phyloP scores from a whole-genome alignment of 768 basidiomycete species.

The Leccinum arenicola region DNA sequence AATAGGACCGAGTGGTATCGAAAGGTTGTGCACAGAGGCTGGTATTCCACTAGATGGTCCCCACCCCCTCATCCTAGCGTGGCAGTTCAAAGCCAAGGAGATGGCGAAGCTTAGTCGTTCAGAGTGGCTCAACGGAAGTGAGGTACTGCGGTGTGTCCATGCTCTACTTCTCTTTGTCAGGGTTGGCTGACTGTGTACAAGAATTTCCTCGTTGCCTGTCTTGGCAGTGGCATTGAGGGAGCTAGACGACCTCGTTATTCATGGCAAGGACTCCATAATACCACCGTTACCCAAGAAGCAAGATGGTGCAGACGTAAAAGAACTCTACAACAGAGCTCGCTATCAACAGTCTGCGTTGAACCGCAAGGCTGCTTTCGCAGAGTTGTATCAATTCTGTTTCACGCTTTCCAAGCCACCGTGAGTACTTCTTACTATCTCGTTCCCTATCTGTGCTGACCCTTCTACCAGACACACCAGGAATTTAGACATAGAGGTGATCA shows the following conservation, averaged over 20 bases:
- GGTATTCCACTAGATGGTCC: conserved; percentile 73
- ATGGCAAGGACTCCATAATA: conserved; percentile 38
- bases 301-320: conserved; percentile 18
- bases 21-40: conserved; percentile 65
- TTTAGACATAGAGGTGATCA: conserved; percentile 74
- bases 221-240: conserved; percentile 55
- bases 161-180: neutral
- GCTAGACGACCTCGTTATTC: conserved; percentile 61
- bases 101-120: conserved; percentile 69
- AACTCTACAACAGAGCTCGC: conserved; percentile 53
- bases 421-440: conserved; percentile 28
- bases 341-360: conserved; percentile 52
- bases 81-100: conserved; percentile 69
- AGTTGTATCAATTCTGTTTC: conserved; percentile 73
- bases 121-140: conserved; percentile 67
- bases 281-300: conserved; percentile 34
- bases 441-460: conserved; percentile 5
- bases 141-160: conserved; percentile 40
- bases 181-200: conserved; percentile 21
- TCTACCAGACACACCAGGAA: conserved; percentile 60
- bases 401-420: conserved; percentile 68
- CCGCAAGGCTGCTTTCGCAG: conserved; percentile 51
- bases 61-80: conserved; percentile 68
- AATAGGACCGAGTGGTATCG: conserved; percentile 74
- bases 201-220: conserved; percentile 48